phyloP scores from a whole-genome alignment of 192 early-diverging fungal genomes.

The Umbelopsis sp. region DNA sequence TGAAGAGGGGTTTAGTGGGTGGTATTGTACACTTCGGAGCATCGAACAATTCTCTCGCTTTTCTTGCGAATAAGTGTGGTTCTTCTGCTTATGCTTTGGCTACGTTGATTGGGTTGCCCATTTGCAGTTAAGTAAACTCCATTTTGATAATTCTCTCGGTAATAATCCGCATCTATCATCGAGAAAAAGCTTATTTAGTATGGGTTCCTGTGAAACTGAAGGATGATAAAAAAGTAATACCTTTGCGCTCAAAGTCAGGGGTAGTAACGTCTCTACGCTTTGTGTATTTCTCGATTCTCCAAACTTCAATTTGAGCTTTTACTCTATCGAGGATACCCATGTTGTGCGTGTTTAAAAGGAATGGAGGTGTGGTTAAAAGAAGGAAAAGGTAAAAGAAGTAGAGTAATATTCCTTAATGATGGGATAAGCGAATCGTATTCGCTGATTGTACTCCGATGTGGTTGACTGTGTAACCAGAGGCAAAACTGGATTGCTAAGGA shows the following conservation, averaged over 20 bases:
- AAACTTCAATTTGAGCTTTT: constrained; percentile 29
- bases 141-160: constrained; percentile 34
- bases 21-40: constrained; percentile 33
- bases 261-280: constrained; percentile 30
- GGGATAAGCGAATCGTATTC: constrained; percentile 11
- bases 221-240: background rate
- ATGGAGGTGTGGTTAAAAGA: background rate
- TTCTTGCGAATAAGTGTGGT: constrained; percentile 29
- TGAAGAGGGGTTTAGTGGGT: constrained; percentile 1
- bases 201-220: background rate
- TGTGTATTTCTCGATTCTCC: constrained; percentile 35
- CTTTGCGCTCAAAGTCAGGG: constrained; percentile 33
- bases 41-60: constrained; percentile 34
- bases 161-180: constrained; percentile 30
- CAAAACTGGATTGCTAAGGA: no score
- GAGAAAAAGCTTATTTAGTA: background rate
- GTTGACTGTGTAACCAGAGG: background rate
- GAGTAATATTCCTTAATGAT: background rate
- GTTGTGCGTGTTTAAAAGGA: background rate
- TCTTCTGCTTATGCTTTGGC: constrained; percentile 17
- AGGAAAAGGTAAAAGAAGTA: background rate
- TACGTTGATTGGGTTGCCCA: background rate
- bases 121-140: constrained; percentile 28
- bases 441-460: constrained; percentile 15
- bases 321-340: constrained; percentile 33